Evolutionary conservation across 2,329 filamentous ascomycete genomes (phyloP).

Genomic region (Alternaria novae-zelandiae): DNA sequence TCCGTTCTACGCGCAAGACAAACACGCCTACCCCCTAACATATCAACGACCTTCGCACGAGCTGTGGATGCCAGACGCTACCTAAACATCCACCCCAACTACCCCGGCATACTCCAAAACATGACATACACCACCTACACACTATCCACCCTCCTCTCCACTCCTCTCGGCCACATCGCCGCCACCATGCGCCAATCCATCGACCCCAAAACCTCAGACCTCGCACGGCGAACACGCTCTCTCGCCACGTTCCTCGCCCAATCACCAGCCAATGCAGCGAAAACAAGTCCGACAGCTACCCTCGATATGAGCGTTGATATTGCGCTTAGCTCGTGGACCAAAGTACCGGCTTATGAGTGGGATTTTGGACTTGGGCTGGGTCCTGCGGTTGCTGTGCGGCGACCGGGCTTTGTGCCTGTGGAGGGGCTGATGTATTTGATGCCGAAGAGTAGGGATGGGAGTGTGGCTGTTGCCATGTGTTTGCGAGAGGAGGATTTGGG

Average conservation of each 20-base stretch:
- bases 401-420: conserved; percentile 55
- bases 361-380: conserved; percentile 59
- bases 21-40: conserved; percentile 34
- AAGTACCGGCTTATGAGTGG: conserved; percentile 53
- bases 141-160: conserved; percentile 33
- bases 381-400: conserved; percentile 54
- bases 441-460: conserved; percentile 46
- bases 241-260: conserved; percentile 51
- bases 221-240: conserved; percentile 28
- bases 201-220: neutral
- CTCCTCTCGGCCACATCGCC: conserved; percentile 32
- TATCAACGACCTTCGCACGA: conserved; percentile 51
- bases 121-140: conserved; percentile 52
- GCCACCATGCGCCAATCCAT: neutral
- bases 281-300: conserved; percentile 41
- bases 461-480: conserved; percentile 55
- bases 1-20: conserved; percentile 52
- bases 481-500: conserved; percentile 54
- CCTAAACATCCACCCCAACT: conserved; percentile 52
- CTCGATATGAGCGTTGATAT: conserved; percentile 47
- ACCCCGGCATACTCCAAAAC: conserved; percentile 58
- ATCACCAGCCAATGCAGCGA: conserved; percentile 43
- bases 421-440: conserved; percentile 59
- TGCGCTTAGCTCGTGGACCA: conserved; percentile 63
- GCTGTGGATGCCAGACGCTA: conserved; percentile 57